Evolutionary conservation across 1,284 basidiomycete genomes (phyloP).

Genomic region (Leccinum huronense): DNA sequence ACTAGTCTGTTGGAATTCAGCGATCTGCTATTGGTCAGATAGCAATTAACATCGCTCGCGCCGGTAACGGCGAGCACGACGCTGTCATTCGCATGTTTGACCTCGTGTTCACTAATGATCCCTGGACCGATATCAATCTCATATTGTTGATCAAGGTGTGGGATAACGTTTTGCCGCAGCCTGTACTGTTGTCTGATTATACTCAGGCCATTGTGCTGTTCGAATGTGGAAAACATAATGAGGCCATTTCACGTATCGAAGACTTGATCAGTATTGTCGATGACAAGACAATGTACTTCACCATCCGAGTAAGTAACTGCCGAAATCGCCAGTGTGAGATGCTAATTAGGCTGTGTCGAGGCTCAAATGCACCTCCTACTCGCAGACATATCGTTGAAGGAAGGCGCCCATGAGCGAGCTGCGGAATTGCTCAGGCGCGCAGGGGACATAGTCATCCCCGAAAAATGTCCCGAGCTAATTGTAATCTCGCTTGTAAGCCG

Average conservation of each 20-base stretch:
- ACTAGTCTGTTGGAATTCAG: conserved; percentile 5
- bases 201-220: conserved; percentile 11
- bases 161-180: too few relatives aligned
- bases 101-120: conserved; percentile 7
- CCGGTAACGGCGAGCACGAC: conserved; percentile 1
- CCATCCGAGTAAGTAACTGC: background rate
- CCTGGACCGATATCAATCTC: background rate
- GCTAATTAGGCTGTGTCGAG: background rate
- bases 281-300: background rate
- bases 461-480: background rate
- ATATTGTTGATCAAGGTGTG: conserved; percentile 10
- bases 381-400: background rate
- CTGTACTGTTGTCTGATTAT: background rate
- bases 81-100: conserved; percentile 8
- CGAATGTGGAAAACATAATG: conserved; percentile 1
- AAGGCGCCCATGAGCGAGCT: background rate
- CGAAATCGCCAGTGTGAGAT: too few relatives aligned
- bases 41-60: background rate
- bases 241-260: background rate
- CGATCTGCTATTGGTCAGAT: conserved; percentile 5
- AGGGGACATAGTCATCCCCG: too few relatives aligned
- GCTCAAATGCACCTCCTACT: conserved; percentile 2
- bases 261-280: conserved; percentile 2
- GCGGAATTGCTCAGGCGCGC: background rate
- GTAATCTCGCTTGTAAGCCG: conserved; percentile 6